Conservation (phyloP, 2,329 filamentous ascomycete genomes). For the Sporothrix humicola region DNA sequence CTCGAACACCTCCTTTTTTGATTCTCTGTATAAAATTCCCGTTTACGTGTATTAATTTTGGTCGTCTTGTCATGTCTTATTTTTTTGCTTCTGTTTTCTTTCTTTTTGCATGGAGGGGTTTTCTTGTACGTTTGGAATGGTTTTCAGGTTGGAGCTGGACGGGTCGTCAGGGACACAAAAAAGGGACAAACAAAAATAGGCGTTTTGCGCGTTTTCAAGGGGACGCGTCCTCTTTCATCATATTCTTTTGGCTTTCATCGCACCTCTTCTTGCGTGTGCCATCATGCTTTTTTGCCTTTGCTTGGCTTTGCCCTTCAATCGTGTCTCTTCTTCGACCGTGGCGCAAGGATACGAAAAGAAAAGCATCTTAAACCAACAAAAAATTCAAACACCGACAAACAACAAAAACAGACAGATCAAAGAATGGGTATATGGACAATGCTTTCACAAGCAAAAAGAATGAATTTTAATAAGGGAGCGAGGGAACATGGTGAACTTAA, state of each 20-base stretch:
- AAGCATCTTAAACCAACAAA: not conserved
- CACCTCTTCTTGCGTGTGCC: not conserved
- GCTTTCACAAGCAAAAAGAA: conserved; percentile 19
- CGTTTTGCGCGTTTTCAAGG: conserved; percentile 16
- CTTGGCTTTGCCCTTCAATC: not conserved
- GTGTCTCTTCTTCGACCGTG: not conserved
- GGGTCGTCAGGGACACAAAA: conserved; percentile 13
- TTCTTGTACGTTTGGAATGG: conserved; percentile 13
- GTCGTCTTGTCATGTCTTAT: not conserved
- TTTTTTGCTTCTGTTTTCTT: conserved; percentile 1
- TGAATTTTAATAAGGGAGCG: not conserved
- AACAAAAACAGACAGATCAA: not conserved
- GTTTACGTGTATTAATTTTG: conserved; percentile 14
- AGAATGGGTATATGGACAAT: not conserved
- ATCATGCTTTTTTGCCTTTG: not conserved
- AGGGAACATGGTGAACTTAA: not conserved
- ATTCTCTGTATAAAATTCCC: conserved; percentile 32
- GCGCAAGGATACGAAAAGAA: not conserved
- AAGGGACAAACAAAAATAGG: conserved; percentile 23
- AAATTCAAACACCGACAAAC: not conserved
- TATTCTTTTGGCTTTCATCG: not conserved
- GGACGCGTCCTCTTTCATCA: conserved; percentile 4
- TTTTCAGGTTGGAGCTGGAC: not conserved
- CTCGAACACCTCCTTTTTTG: not conserved
- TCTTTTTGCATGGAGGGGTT: not conserved